These are phyloP conservation scores for Schizonepeta tenuifolia DNA, from an alignment of 257 asterid genomes.

Conservation along the genomic window DNA sequence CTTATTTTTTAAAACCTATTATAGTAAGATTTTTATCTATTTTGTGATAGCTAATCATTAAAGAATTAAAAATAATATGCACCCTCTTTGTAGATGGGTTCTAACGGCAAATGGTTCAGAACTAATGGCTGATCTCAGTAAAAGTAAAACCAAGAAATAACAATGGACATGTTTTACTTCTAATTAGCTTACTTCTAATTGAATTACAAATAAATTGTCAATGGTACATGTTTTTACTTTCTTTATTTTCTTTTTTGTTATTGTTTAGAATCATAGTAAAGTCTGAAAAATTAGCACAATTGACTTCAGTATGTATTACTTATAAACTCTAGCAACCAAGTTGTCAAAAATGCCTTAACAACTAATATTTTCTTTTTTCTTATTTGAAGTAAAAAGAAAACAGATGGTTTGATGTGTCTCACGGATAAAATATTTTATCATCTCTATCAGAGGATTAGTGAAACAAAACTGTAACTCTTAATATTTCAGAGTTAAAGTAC, in stretches of 20 bases:
- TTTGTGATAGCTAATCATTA: not conserved
- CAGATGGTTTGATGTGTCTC: not conserved
- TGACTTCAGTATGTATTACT: not conserved
- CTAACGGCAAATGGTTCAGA: not conserved
- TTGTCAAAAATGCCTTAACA: not conserved
- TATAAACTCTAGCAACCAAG: not conserved
- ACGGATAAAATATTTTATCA: not conserved
- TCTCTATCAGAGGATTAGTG: not conserved
- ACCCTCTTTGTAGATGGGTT: not conserved
- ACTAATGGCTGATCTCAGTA: not conserved
- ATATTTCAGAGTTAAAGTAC: not conserved
- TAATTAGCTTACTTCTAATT: not conserved
- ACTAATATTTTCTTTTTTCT: not conserved
- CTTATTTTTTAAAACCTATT: not conserved
- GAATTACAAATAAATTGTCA: too few relatives aligned
- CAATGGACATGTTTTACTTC: not conserved
- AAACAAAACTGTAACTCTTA: not conserved
- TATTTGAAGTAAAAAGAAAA: not conserved
- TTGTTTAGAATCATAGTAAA: not conserved
- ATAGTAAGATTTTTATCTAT: not conserved
- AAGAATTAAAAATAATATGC: not conserved
- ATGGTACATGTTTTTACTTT: too few relatives aligned
- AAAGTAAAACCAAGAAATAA: conserved; percentile 1
- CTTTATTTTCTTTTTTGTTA: too few relatives aligned
- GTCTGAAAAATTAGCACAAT: not conserved